Evolutionary conservation across 345 rosid species (phyloP).

Genomic region (Corchorus olitorius): DNA sequence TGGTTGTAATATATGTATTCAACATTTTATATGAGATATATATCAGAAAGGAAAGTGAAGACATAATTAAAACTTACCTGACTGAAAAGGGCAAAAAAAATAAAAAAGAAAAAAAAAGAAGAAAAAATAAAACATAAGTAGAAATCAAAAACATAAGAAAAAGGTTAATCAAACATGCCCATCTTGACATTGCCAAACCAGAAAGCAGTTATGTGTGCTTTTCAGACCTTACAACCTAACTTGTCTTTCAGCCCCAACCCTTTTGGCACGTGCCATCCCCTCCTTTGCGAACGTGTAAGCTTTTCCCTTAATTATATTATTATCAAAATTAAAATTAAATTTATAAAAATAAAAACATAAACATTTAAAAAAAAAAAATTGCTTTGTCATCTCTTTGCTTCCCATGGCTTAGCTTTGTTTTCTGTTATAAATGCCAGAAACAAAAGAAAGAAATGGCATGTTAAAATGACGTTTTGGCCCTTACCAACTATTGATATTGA

Average conservation of each 20-base stretch:
- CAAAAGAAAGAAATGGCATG: background rate
- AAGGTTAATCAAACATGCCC: slow-evolving; percentile 39
- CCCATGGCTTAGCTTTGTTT: background rate
- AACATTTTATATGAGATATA: background rate
- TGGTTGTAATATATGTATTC: background rate
- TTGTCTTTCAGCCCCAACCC: slow-evolving; percentile 25
- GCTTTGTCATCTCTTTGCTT: background rate
- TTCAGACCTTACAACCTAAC: slow-evolving; percentile 49
- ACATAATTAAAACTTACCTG: background rate
- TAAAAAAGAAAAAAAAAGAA: background rate
- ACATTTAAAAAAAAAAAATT: no score
- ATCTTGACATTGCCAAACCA: slow-evolving; percentile 39
- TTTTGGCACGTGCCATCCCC: slow-evolving; percentile 35
- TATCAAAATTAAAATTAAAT: background rate
- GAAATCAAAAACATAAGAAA: slow-evolving; percentile 22
- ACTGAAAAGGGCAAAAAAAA: background rate
- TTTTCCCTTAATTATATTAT: background rate
- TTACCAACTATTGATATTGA: slow-evolving; percentile 25
- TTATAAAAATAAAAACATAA: background rate
- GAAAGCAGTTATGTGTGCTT: slow-evolving; percentile 60
- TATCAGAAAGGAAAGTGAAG: background rate
- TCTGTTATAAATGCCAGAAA: slow-evolving; percentile 21
- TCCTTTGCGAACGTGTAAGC: slow-evolving; percentile 17
- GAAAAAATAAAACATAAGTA: background rate
- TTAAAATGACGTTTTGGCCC: slow-evolving; percentile 24